Evolutionary conservation across 2,329 filamentous ascomycete genomes (phyloP), one percentile per base, ranked within the genome.

Genomic region (Calonectria pseudoturangicola): DNA sequence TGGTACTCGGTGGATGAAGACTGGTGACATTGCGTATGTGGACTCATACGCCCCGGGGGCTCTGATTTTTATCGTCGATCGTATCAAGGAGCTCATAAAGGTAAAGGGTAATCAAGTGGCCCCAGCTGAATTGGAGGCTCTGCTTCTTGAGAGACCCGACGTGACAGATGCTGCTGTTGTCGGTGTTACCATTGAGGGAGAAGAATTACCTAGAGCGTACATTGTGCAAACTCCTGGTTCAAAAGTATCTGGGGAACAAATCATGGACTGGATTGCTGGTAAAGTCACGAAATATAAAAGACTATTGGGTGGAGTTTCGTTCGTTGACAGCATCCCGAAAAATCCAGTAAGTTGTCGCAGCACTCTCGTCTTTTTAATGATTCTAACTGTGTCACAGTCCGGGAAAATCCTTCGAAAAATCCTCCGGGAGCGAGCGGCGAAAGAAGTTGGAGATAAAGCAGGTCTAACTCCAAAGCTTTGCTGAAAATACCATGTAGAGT

Each of bases 21-120:
- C 93, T 0, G 94, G 94, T 0, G 94, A 96, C 75, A 89, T 96
- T 62, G 93, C 90, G 8, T 93, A 90, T 76, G 88, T 94, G 70
- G 87, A 92, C 58, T 87, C 88, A 10, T 90, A 92, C 75, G 86
- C 88, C 65, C 78, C 84, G 0, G 88, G 88, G 0, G 78, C 70
- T 0, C 71, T 85, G 41, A 84, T 88, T 70, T 90, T 90, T 80
- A 92, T 96, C 30, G 92, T 96, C 16, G 94, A 96, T 81, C 89
- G 94, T 39, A 91, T 91, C 70, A 84, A 96, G 87, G 89, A 91
- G 80, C 84, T 91, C 54, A 91, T 91, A 81, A 91, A 91, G 80
- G 88, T 90, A 18, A 90, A 93, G 88, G 93, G 93, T 58, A 85
- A 92, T 67, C 94, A 95, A 88, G 93, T 95, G 15, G 93, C 93